Percentiles rank a stretch among this genome's conserved stretches.
Evolutionary conservation across 2,329 filamentous ascomycete genomes (phyloP).

Genomic region (Zymoseptoria brevis): DNA sequence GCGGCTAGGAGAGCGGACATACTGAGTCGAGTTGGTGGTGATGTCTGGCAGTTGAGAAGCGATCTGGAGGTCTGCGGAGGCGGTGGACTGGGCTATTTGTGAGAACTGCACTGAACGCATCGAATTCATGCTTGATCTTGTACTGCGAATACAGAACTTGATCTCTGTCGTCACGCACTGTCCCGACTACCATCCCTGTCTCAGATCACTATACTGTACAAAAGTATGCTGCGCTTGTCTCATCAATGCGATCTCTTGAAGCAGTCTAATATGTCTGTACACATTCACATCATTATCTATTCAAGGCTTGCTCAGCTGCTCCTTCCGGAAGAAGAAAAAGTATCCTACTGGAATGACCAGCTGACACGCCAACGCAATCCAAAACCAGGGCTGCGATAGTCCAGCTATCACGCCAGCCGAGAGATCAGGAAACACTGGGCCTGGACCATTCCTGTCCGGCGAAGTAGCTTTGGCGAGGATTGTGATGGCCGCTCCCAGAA

Average conservation of each 20-base stretch:
- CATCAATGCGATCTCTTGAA: background rate
- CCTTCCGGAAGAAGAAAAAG: constrained; percentile 13
- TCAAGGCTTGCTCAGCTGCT: constrained; percentile 13
- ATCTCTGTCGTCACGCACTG: too few relatives aligned
- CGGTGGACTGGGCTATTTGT: constrained; percentile 49
- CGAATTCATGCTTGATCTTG: background rate
- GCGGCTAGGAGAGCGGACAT: constrained; percentile 65
- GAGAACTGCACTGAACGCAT: background rate
- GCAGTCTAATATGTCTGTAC: background rate
- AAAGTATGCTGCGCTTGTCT: background rate
- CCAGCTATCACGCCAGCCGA: constrained; percentile 35
- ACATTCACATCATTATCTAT: background rate
- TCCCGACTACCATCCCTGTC: background rate
- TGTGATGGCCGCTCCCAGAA: constrained; percentile 52
- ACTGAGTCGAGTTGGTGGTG: constrained; percentile 62
- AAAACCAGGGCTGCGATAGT: constrained; percentile 11
- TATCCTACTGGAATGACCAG: constrained; percentile 10
- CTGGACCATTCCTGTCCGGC: constrained; percentile 52
- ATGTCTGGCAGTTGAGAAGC: constrained; percentile 58
- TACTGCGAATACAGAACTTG: background rate
- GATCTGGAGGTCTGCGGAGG: constrained; percentile 62
- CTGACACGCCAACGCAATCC: constrained; percentile 9
- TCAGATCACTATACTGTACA: too few relatives aligned
- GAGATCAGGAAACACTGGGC: constrained; percentile 54
- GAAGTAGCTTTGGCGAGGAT: constrained; percentile 52